Conservation (phyloP, 139 green algal genomes). For the Picochlorum costavermella region DNA sequence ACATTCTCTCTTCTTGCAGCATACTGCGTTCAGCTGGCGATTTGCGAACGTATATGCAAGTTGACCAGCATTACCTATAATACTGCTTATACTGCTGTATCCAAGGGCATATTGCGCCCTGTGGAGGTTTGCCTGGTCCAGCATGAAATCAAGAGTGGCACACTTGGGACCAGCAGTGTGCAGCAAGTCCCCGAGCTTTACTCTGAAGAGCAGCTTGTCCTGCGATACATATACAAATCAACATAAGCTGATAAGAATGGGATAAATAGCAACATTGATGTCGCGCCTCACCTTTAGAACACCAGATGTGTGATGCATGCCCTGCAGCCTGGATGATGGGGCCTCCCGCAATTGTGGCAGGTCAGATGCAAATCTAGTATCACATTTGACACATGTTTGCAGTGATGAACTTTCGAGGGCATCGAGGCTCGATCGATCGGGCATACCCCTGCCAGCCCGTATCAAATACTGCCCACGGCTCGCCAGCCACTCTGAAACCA, state of each 20-base stretch:
- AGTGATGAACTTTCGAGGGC: too few relatives aligned
- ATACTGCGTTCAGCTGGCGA: constrained; percentile 9
- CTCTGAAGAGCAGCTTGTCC: too few relatives aligned
- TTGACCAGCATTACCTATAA: constrained; percentile 38
- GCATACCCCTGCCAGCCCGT: too few relatives aligned
- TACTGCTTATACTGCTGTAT: constrained; percentile 42
- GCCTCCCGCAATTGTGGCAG: neutral
- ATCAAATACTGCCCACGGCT: neutral
- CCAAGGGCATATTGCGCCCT: constrained; percentile 3
- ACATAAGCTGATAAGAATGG: too few relatives aligned
- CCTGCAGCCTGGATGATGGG: neutral
- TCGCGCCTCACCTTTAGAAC: neutral
- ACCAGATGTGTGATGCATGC: neutral
- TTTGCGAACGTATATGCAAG: constrained; percentile 48
- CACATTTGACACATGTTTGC: neutral
- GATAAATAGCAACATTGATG: neutral
- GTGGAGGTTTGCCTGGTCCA: too few relatives aligned
- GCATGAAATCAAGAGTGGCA: too few relatives aligned
- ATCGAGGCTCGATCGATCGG: too few relatives aligned
- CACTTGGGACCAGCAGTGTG: too few relatives aligned
- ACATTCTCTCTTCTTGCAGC: neutral
- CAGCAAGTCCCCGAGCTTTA: too few relatives aligned
- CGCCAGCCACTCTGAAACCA: neutral
- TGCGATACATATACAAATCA: too few relatives aligned
- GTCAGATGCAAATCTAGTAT: neutral